Percentiles rank a stretch among this genome's conserved stretches.
These are phyloP conservation scores for Umbilicaria muhlenbergii DNA, from an alignment of 495 filamentous ascomycete genomes.

Conservation along the genomic window DNA sequence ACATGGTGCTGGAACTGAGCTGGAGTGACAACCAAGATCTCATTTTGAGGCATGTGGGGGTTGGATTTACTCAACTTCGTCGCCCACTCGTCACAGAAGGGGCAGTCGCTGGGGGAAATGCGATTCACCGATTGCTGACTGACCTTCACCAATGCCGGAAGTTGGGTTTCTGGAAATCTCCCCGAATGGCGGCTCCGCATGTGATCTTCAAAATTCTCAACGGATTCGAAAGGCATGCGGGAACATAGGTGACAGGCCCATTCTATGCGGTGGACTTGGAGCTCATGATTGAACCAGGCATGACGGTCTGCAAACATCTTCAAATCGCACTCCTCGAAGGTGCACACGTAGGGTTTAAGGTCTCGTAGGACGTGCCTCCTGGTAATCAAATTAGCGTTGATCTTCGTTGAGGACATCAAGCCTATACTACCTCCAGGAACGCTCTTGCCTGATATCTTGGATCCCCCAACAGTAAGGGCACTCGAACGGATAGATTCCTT, in stretches of 20 bases:
- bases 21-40: neutral
- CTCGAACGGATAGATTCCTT: slow-evolving; percentile 9
- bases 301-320: slow-evolving; percentile 13
- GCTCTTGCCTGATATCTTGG: slow-evolving; percentile 10
- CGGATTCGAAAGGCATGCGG: neutral
- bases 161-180: neutral
- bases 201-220: neutral
- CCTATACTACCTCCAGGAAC: slow-evolving; percentile 10
- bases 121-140: neutral
- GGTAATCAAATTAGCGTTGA: neutral
- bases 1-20: slow-evolving; percentile 8
- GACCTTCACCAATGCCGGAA: neutral
- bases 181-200: too few species aligned
- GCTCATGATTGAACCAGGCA: slow-evolving; percentile 21
- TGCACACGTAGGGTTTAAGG: slow-evolving; percentile 21
- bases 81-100: slow-evolving; percentile 13
- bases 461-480: slow-evolving; percentile 20
- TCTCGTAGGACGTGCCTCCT: slow-evolving; percentile 18
- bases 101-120: slow-evolving; percentile 5
- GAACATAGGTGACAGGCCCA: slow-evolving; percentile 16
- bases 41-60: neutral
- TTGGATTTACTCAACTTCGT: slow-evolving; percentile 1
- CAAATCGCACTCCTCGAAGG: slow-evolving; percentile 14
- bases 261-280: slow-evolving; percentile 12
- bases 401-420: neutral